Base-by-base conservation (phyloP, 495 filamentous ascomycete species). In the Penicillium lividum region DNA sequence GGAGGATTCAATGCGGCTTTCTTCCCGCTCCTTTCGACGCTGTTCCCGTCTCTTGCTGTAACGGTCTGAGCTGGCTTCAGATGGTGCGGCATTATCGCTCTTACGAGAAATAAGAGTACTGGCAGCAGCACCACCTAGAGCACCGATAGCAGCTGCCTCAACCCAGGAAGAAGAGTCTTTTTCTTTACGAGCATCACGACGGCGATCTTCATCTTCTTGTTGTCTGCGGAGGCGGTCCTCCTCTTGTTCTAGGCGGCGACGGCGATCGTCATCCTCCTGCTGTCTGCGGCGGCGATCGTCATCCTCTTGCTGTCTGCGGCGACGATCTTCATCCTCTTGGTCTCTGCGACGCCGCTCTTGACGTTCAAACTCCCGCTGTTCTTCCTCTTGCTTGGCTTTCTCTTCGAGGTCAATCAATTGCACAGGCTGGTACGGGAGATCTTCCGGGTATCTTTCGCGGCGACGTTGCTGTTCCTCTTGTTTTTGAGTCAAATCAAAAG, bases 401-500 rank as follows among this genome's bases (percentile, higher is more conserved):
- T 73, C 69, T 59, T 74, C 74, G 2, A 55, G 54, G 51, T 76
- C 75, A 61, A 76, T 50, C 10, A 75, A 56, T 38, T 73, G 69
- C 11, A 75, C 63, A 10, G 59, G 57, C 22, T 61, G 59, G 11
- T 76, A 64, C 13, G 59, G 59, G 33, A 67, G 64, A 22, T 63
- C 57, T n/a, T 57, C 61, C 18, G 60, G 60, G 42, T 60, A 52
- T 29, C 52, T 63, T 18, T 74, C 65, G 18, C 68, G 77, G 7
- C 70, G 74, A 47, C 62, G 67, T 15, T 72, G 67, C 25, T 70
- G 69, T 53, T 34, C n/a, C 16, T 43, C 38, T 62, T 80, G 77
- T 57, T 82, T 79, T 47, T 79, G 65, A 2, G 80, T 79, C 55
- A 81, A 58, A 33, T 77, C 68, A 57, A 82, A 82, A 27, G 69